Base-by-base conservation (phyloP, 495 filamentous ascomycete genomes). In the Trypethelium eluteriae region DNA sequence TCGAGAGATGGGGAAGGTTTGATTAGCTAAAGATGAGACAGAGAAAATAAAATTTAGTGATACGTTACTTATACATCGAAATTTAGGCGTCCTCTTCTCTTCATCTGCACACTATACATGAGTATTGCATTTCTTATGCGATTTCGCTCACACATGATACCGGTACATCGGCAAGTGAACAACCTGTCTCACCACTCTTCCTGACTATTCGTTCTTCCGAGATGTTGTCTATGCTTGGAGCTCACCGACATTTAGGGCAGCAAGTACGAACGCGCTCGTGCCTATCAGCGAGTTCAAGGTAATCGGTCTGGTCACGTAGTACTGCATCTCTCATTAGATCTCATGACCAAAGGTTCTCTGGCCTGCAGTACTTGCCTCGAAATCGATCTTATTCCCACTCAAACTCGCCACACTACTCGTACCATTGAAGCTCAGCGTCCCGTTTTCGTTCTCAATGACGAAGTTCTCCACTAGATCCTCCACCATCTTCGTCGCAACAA, bases 331-430 rank as follows among this genome's bases (percentile, higher is more conserved):
- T 53, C 5, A 18, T 53, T 18, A 53, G 49, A 7, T 38, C 2
- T 35, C n/a, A 32, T 16, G 12, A 1, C 38, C 16, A n/a, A 49
- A 47, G 2, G 38, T 3, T 71, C 70, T 47, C 67, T 69, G 47
- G n/a, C 49, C 57, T 67, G 59, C 6, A 62, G n/a, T 14, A 35
- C 63, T 47, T 35, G 53, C 63, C 63, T 65, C 63, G 36, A 49
- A 65, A 49, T 44, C n/a, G 49, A 53, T 18, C 34, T 38, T 66
- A 65, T 72, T 53, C 14, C 25, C 36, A 62, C 66, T 64, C 50
- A 72, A 64, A 64, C 70, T 72, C 35, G 68, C 70, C 7, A 72
- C 70, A 36, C 65, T 38, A 18, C 70, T 69, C 39, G 70, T 72
- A 9, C 68, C 66, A 38, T 70, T 64, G 66, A 68, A 72, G 34